Conservation (phyloP, 2,329 filamentous ascomycete genomes). For the Cladophialophora carrionii region DNA sequence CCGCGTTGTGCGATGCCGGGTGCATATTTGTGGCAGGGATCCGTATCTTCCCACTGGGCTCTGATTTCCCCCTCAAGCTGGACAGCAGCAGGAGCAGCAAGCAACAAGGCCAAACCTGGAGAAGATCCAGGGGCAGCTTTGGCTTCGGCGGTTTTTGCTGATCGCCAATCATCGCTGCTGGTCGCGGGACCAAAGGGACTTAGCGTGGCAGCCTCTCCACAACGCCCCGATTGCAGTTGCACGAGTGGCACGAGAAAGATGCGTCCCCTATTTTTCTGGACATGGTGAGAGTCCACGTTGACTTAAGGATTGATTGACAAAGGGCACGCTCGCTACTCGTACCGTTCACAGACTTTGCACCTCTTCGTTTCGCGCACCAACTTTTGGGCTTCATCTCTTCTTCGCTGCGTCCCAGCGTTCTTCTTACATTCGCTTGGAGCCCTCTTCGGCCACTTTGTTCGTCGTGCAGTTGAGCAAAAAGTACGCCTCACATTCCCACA, state of each 20-base stretch:
- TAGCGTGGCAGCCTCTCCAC: background rate
- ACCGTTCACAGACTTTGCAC: conserved; percentile 16
- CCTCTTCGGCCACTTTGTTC: conserved; percentile 6
- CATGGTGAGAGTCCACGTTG: conserved; percentile 4
- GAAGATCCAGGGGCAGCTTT: conserved; percentile 10
- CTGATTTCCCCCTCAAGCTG: background rate
- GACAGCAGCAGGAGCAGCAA: background rate
- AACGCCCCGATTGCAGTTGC: conserved; percentile 4
- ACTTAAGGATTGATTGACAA: conserved; percentile 13
- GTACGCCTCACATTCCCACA: conserved; percentile 9
- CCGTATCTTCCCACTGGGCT: background rate
- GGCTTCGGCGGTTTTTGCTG: conserved; percentile 6
- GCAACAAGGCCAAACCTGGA: background rate
- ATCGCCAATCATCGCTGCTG: conserved; percentile 1
- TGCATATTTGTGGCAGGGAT: background rate
- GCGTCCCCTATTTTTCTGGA: conserved; percentile 31
- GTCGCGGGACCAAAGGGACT: background rate
- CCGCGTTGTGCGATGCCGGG: background rate
- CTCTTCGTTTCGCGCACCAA: conserved; percentile 22
- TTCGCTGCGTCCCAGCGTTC: conserved; percentile 26
- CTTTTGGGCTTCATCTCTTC: conserved; percentile 21
- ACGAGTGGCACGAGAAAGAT: conserved; percentile 10
- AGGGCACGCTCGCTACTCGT: conserved; percentile 12
- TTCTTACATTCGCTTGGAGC: conserved; percentile 32
- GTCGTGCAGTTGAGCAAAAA: conserved; percentile 14